Percentiles rank a stretch among this genome's conserved stretches.
phyloP scores from a whole-genome alignment of 225 moss, liverwort and hornwort species.

The Physcomitrellopsis africana region DNA sequence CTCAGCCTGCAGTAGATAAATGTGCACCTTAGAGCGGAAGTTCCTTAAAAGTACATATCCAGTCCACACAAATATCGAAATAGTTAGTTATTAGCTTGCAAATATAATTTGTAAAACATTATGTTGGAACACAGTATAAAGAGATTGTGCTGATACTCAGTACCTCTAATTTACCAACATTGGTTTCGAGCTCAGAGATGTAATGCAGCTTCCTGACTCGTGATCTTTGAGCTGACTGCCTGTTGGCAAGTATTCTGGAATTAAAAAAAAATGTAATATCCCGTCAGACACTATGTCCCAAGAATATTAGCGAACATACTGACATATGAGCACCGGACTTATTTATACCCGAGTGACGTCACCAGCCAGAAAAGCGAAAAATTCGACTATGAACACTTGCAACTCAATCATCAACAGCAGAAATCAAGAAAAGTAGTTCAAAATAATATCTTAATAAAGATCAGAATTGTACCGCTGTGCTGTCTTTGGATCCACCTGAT shows the following conservation, averaged over 20 bases:
- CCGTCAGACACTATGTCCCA: neutral
- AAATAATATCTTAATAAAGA: neutral
- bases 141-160: neutral
- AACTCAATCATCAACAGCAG: neutral
- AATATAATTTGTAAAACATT: neutral
- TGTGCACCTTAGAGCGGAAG: neutral
- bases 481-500: conserved; percentile 88
- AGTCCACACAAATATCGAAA: neutral
- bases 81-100: neutral
- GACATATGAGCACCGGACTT: neutral
- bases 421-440: neutral
- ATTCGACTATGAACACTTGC: neutral
- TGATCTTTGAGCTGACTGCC: conserved; percentile 76
- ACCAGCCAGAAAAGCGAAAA: neutral
- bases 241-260: conserved; percentile 70
- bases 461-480: conserved; percentile 74
- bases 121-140: neutral
- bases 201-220: conserved; percentile 71
- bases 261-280: neutral
- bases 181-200: conserved; percentile 70
- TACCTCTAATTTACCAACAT: conserved; percentile 62
- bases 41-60: neutral
- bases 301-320: neutral
- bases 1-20: conserved; percentile 65
- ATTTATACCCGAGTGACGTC: neutral